Base-by-base conservation (phyloP, 352 stramenopile genomes). In the Plasmopara viticola region DNA sequence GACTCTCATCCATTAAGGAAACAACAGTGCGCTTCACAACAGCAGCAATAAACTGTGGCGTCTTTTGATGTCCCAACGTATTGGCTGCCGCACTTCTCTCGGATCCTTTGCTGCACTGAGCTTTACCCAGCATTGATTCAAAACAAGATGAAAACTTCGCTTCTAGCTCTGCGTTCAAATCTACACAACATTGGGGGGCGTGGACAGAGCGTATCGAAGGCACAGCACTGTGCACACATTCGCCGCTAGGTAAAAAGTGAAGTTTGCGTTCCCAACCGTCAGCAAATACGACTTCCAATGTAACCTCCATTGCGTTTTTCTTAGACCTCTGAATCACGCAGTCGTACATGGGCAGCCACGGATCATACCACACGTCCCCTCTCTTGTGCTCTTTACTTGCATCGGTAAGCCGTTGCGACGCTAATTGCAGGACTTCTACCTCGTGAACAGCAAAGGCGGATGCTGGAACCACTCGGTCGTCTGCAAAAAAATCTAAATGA, bases 341-440 rank as follows among this genome's bases (percentile, higher is more conserved):
- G 9, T 63, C 69, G 45, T 84, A 87, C 56, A 57, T 42, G 0
- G 73, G 71, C 15, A 82, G 63, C 76, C 76, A 85, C 9, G 58
- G 51, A 9, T 65, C 51, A n/a, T 71, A 58, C 54, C 64, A 68
- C 20, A 68, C 37, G 18, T 74, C 61, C 2, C 60, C 66, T 12
- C 61, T 45, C 5, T 56, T 51, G 29, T 51, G 47, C 35, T n/a
- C 49, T 10, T 28, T n/a, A 44, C 17, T 14, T 17, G 49, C 9
- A 40, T 42, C 31, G 37, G 43, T 42, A 5, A 69, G 51, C 29
- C 53, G 49, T 47, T 13, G 35, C 42, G 31, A 51, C 12, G 42
- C 48, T 14, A 60, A 37, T 35, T 58, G 34, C 5, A 78, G 38
- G 3, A 30, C 45, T 9, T 67, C 37, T 0, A 67, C 20, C 42